These are phyloP conservation scores for Cercospora zeina DNA, from an alignment of 2,329 filamentous ascomycete genomes.

Conservation along the genomic window DNA sequence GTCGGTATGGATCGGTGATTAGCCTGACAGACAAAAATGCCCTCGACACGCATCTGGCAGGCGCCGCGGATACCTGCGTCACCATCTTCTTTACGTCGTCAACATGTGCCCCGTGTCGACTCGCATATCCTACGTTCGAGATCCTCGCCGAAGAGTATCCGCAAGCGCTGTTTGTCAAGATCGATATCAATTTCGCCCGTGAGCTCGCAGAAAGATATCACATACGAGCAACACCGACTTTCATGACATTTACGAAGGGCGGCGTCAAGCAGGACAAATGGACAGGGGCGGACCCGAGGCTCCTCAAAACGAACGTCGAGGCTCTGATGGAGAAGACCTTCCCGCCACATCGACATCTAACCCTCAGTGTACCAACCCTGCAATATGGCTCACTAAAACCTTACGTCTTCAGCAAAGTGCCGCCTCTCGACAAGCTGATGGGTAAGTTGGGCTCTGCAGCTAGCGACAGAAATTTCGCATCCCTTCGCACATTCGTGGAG, in stretches of 20 bases:
- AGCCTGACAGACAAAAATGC: slow-evolving; percentile 60
- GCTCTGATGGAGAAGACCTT: slow-evolving; percentile 73
- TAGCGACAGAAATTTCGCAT: slow-evolving; percentile 61
- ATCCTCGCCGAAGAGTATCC: slow-evolving; percentile 71
- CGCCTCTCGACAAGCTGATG: slow-evolving; percentile 78
- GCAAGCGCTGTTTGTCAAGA: slow-evolving; percentile 73
- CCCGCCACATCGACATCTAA: slow-evolving; percentile 73
- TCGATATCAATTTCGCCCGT: slow-evolving; percentile 68
- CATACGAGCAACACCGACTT: slow-evolving; percentile 80
- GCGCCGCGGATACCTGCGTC: slow-evolving; percentile 67
- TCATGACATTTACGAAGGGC: slow-evolving; percentile 73
- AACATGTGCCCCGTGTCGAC: slow-evolving; percentile 81
- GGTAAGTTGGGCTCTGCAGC: slow-evolving; percentile 70
- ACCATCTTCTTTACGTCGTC: slow-evolving; percentile 91
- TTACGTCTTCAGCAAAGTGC: slow-evolving; percentile 74
- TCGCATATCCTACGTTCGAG: slow-evolving; percentile 79
- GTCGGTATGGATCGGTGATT: slow-evolving; percentile 56
- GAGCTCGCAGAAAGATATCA: slow-evolving; percentile 64
- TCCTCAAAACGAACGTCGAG: slow-evolving; percentile 69
- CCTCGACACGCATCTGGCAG: slow-evolving; percentile 60
- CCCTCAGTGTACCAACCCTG: slow-evolving; percentile 69
- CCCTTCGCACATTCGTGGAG: slow-evolving; percentile 71
- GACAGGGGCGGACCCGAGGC: slow-evolving; percentile 70
- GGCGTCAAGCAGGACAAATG: slow-evolving; percentile 77
- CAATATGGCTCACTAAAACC: slow-evolving; percentile 63